Base-by-base conservation (phyloP, 2,329 filamentous ascomycete genomes). In the Cadophora malorum region DNA sequence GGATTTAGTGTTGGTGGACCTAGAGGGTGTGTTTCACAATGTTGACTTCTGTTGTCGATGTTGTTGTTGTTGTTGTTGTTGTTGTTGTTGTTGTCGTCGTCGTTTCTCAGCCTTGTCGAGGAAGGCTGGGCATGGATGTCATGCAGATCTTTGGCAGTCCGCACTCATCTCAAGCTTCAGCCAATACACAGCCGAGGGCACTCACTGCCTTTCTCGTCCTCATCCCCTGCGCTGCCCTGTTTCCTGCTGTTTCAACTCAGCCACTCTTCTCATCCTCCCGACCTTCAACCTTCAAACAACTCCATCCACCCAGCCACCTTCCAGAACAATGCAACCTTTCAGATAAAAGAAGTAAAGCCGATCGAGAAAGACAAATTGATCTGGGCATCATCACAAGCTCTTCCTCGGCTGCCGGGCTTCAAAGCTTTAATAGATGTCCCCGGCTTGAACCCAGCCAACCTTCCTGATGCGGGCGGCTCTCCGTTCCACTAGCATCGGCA, bases 401-500 rank as follows among this genome's bases (percentile, higher is more conserved):
- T 23, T 31, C 58, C 58, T 60, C 58, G 38, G 35, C 59, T 23
- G 21, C 21, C 12, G 41, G 23, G 21, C 23, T 8, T 10, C 19
- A 47, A 50, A 62, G 23, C 59, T n/a, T 62, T 33, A 49, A 21
- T 49, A 49, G 58, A 61, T 28, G n/a, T 25, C 23, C 41, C 59
- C 59, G 25, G 25, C 9, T 41, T 33, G 25, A 49, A 21, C 19
- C 45, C 45, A 49, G 45, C 45, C 45, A 49, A 62, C 59, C 59
- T 62, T 62, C 59, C 59, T 14, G n/a, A 33, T 62, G 12, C 25
- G 59, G 41, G 16, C 12, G 45, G 3, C 23, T 31, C 59, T 49
- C 59, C 59, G 59, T 19, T 21, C 38, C 59, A 62, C 41, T 62
- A 49, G 59, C 45, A 62, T 50, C 59, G 59, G 59, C 41, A 62